Evolutionary conservation across 306 rosid genomes (phyloP).

Genomic region (Lotus japonicus): DNA sequence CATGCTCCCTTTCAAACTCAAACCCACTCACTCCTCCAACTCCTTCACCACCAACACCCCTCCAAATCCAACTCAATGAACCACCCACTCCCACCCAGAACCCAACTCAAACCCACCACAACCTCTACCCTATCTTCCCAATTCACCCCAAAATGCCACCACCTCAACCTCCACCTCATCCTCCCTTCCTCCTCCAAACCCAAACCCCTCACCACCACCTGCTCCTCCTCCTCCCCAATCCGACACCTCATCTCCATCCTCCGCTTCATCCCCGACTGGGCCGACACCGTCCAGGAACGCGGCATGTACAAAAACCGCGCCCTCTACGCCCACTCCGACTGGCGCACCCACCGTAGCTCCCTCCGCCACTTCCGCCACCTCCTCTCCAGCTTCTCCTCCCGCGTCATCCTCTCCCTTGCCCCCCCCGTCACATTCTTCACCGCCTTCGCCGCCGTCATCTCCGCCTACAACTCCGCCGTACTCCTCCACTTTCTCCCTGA

Average conservation of each 20-base stretch:
- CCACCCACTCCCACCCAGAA: constrained; percentile 3
- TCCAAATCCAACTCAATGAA: constrained; percentile 30
- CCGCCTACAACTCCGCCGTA: constrained; percentile 61
- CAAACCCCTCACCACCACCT: background rate
- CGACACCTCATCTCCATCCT: constrained; percentile 33
- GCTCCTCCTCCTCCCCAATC: constrained; percentile 18
- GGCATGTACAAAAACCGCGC: constrained; percentile 54
- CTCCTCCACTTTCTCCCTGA: constrained; percentile 42
- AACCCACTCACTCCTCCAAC: background rate
- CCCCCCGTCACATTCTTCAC: constrained; percentile 78
- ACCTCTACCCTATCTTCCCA: constrained; percentile 30
- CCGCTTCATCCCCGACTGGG: constrained; percentile 66
- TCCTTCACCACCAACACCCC: background rate
- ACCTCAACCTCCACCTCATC: background rate
- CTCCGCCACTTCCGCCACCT: constrained; percentile 82
- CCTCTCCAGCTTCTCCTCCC: constrained; percentile 64
- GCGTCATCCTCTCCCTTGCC: constrained; percentile 63
- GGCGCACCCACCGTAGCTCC: constrained; percentile 77
- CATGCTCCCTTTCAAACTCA: background rate
- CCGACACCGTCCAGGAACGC: constrained; percentile 60
- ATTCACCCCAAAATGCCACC: constrained; percentile 32
- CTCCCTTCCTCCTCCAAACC: background rate
- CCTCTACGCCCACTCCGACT: constrained; percentile 52
- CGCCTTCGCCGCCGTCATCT: constrained; percentile 47
- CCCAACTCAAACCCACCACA: constrained; percentile 25